A percentile compares a stretch with the other conserved stretches of the same genome.
Evolutionary conservation across 208 protist genomes (phyloP).

Genomic region (Leishmania arabica): DNA sequence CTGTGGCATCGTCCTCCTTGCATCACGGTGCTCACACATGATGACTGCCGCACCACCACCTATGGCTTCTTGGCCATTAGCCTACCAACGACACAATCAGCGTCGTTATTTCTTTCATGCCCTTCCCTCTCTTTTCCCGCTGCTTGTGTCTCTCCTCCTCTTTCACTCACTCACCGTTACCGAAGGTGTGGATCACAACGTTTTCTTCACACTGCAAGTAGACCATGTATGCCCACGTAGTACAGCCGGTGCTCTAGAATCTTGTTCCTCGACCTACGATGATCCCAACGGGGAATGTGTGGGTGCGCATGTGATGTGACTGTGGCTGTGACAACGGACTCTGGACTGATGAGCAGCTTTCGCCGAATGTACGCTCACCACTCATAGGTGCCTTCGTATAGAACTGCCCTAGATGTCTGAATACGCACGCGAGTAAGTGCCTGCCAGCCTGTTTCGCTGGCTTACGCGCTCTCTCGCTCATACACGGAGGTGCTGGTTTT

Average conservation of each 20-base stretch:
- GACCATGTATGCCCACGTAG: not conserved
- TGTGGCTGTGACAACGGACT: not conserved
- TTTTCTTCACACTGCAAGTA: not conserved
- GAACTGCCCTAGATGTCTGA: constrained; percentile 34
- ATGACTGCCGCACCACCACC: not conserved
- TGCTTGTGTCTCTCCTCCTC: not conserved
- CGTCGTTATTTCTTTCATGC: not conserved
- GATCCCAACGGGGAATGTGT: not conserved
- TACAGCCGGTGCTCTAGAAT: too few species aligned
- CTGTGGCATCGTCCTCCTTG: not conserved
- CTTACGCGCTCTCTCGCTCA: not conserved
- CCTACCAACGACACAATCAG: not conserved
- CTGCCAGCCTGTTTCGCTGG: not conserved
- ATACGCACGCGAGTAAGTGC: not conserved
- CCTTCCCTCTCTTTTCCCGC: not conserved
- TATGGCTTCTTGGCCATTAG: not conserved
- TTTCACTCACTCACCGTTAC: not conserved
- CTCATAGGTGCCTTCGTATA: constrained; percentile 38
- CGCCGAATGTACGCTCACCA: constrained; percentile 28
- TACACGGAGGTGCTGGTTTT: not conserved
- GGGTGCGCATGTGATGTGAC: not conserved
- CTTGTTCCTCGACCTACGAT: too few species aligned
- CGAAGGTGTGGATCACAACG: not conserved
- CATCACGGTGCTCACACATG: not conserved
- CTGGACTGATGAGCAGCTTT: constrained; percentile 25